Evolutionary conservation across 2,329 filamentous ascomycete species (phyloP).

Genomic region (Pleoardoris graminearum): DNA sequence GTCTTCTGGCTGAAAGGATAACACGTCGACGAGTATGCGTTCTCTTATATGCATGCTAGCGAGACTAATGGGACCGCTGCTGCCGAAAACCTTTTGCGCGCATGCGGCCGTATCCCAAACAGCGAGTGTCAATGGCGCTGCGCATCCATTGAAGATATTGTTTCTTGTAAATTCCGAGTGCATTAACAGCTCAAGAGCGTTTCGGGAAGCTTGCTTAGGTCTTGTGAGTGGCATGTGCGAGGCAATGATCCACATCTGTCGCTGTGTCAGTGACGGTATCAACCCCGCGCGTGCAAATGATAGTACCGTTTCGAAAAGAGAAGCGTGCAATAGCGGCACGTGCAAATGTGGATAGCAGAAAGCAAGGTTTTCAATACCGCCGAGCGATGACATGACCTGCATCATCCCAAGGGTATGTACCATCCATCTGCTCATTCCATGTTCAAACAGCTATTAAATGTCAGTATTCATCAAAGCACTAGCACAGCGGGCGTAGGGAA

Average conservation of each 20-base stretch:
- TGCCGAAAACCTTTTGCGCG: constrained; percentile 17
- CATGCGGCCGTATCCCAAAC: constrained; percentile 22
- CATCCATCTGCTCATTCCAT: constrained; percentile 24
- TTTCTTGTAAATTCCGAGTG: constrained; percentile 12
- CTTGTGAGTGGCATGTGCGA: constrained; percentile 18
- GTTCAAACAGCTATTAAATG: constrained; percentile 20
- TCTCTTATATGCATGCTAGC: constrained; percentile 23
- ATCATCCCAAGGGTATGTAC: constrained; percentile 23
- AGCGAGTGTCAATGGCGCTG: constrained; percentile 15
- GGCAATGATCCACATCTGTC: constrained; percentile 17
- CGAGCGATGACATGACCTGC: constrained; percentile 22
- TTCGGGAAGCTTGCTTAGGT: constrained; percentile 18
- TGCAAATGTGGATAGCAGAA: constrained; percentile 26
- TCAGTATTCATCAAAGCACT: neutral
- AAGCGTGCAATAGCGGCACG: constrained; percentile 13
- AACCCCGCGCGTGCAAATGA: neutral
- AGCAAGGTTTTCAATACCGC: constrained; percentile 24
- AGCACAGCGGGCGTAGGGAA: no score
- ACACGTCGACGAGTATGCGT: constrained; percentile 20
- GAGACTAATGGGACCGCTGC: neutral
- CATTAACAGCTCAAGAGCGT: constrained; percentile 19
- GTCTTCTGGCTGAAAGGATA: constrained; percentile 18
- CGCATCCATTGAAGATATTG: constrained; percentile 21
- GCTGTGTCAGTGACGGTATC: neutral
- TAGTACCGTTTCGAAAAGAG: constrained; percentile 19